A percentile compares a stretch with the other conserved stretches of the same genome.
phyloP scores from a whole-genome alignment of 768 basidiomycete species.

The Filobasidium wieringae region DNA sequence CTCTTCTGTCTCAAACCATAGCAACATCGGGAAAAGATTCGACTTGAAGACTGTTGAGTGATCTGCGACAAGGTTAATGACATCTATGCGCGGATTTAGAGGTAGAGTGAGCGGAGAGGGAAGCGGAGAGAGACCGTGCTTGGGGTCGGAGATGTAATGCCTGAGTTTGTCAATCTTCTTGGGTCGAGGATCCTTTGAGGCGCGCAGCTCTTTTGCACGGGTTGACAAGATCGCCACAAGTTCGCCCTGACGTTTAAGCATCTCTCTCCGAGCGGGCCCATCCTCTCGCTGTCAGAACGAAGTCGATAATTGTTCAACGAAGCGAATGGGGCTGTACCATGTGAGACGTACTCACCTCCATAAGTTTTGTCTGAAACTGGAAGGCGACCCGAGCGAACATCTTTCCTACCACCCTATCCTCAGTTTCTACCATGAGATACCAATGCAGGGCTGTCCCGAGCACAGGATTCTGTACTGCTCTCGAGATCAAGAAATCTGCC shows the following conservation, averaged over 20 bases:
- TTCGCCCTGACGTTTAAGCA: slow-evolving; percentile 83
- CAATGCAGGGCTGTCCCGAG: slow-evolving; percentile 88
- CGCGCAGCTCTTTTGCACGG: slow-evolving; percentile 73
- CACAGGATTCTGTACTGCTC: slow-evolving; percentile 69
- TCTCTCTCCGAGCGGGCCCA: slow-evolving; percentile 68
- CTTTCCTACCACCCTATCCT: slow-evolving; percentile 69
- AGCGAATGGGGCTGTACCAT: neutral
- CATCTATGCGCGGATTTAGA: slow-evolving; percentile 70
- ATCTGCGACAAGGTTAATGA: slow-evolving; percentile 78
- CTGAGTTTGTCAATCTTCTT: slow-evolving; percentile 96
- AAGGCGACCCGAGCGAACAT: slow-evolving; percentile 87
- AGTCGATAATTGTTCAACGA: neutral
- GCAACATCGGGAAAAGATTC: slow-evolving; percentile 78
- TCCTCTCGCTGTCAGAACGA: slow-evolving; percentile 50
- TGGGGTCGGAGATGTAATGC: slow-evolving; percentile 68
- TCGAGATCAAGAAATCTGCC: slow-evolving; percentile 76
- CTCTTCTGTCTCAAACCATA: slow-evolving; percentile 77
- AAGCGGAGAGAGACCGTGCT: slow-evolving; percentile 69
- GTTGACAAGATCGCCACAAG: slow-evolving; percentile 75
- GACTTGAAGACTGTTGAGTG: slow-evolving; percentile 96
- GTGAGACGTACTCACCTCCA: slow-evolving; percentile 51
- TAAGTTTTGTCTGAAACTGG: slow-evolving; percentile 76
- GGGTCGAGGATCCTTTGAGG: slow-evolving; percentile 80
- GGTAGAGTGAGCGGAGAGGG: slow-evolving; percentile 66
- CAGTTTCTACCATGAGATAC: slow-evolving; percentile 91